Base-by-base conservation (phyloP, 2,329 filamentous ascomycete genomes). In the Neocatenulostroma microsporum region DNA sequence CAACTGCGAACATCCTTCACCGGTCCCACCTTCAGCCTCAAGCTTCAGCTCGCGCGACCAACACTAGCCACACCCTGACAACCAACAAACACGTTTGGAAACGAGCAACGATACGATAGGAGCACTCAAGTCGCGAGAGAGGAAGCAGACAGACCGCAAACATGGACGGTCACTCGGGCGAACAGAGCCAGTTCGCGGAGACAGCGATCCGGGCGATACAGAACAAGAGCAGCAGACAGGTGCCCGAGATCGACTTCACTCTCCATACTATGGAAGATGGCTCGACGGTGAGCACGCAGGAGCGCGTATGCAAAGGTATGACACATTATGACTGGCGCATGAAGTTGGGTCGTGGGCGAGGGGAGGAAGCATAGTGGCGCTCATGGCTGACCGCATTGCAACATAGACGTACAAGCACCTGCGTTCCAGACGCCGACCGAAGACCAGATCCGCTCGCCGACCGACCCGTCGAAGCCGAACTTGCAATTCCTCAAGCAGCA, bases 251-350 rank as follows among this genome's bases (percentile, higher is more conserved):
- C 57, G 91, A 98, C 70, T 98, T 98, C 63, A 93, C 86, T 39
- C 79, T 98, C 58, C 91, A 98, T 66, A 91, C 84, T 45, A 95
- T 96, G 89, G 91, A 98, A 64, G 91, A 98, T 72, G 86, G 85
- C 58, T 80, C 77, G 36, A 86, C 94, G 69, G 91, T 98, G 61
- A 96, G 78, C 77, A 98, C 91, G 45, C 68, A 83, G 61, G 91
- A 98, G 68, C 78, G 91, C 62, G 91, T 98, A 44, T 94, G 89
- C 74, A 98, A 96, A 87, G 91, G 91, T 96, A 47, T 30, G 55
- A 40, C 33, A 13, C n/a, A 12, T 9, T n/a, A 9, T n/a, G 15
- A 15, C n/a, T 33, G 30, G 11, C 20, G 30, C 17, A 21, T 20
- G 14, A 7, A 9, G 11, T 10, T 15, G 30, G 7, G 15, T n/a